Evolutionary conservation across 352 stramenopile species (phyloP), one percentile per base, ranked within the genome.

Genomic region (Peronospora farinosa): DNA sequence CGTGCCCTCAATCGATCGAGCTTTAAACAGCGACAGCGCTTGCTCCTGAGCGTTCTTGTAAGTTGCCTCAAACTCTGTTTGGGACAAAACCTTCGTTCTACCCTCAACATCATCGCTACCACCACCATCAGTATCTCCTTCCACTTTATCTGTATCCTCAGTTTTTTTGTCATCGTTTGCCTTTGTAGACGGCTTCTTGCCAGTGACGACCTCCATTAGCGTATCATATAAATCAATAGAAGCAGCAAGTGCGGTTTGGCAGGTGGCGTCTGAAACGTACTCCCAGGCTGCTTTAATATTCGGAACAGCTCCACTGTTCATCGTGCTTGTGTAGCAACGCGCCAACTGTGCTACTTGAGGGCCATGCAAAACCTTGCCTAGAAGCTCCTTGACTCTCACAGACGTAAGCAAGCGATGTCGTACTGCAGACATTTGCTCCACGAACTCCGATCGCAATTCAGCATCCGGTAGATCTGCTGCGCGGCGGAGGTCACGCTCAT

Each of bases 261-360:
- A 89, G 5, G 82, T 89, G 21, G 78, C 79, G 44, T 92, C 79
- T 3, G 74, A 80, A 11, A 92, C 82, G 31, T 91, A 92, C 51
- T 83, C 72, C 79, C 79, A 92, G 11, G 79, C 82, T 30, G 79
- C 78, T 46, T 86, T 88, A 28, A 92, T 90, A 45, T 89, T 76
- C n/a, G 82, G 79, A 5, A 92, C 63, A 2, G 72, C 64, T 3
- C 79, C 79, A 47, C 67, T 89, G 40, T 84, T 92, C 69, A 92
- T 84, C 4, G 79, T 89, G 11, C 78, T 63, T 0, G 75, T 84
- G 47, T 92, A 92, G 51, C 75, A 86, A 15, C 53, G 60, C 12
- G 68, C 76, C 30, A 92, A 56, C 25, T 85, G 60, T 3, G 74
- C 74, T 4, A 92, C 56, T 52, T 89, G 77, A 9, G 51, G 49